These are phyloP conservation scores for Hypoxylon sp. DNA, from an alignment of 2,329 filamentous ascomycete species.

Conservation along the genomic window DNA sequence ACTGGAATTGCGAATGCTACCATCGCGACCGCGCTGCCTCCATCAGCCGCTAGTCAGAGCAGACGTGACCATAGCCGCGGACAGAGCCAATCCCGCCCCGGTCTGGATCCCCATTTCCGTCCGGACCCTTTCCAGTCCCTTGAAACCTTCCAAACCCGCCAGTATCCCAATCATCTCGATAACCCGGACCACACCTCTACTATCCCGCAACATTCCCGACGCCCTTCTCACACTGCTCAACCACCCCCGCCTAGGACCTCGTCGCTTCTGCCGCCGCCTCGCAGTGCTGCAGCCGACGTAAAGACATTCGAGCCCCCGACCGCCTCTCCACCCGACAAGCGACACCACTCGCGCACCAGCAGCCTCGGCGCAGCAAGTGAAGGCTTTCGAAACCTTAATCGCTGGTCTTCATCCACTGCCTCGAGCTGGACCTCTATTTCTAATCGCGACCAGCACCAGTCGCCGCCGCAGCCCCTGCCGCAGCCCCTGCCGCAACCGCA, in stretches of 20 bases:
- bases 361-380: conserved; percentile 49
- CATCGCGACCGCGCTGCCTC: conserved; percentile 25
- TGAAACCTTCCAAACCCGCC: neutral
- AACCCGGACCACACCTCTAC: neutral
- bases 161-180: conserved; percentile 4
- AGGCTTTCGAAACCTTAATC: conserved; percentile 57
- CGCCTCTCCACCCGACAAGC: conserved; percentile 18
- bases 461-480: conserved; percentile 24
- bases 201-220: neutral
- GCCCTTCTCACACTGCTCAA: conserved; percentile 2
- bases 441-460: conserved; percentile 24
- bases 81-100: neutral
- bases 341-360: conserved; percentile 36
- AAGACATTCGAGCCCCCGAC: conserved; percentile 29
- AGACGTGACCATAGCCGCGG: conserved; percentile 8
- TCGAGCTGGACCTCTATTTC: conserved; percentile 14
- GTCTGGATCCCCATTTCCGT: conserved; percentile 17
- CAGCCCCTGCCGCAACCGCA: conserved; percentile 4
- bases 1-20: neutral
- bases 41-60: conserved; percentile 28
- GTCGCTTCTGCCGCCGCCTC: conserved; percentile 40
- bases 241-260: conserved; percentile 36
- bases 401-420: conserved; percentile 42
- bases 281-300: conserved; percentile 29
- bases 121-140: conserved; percentile 1